Percentiles rank a stretch among this genome's conserved stretches.
These are phyloP conservation scores for Inga laurina DNA, from an alignment of 306 rosid species.

Conservation along the genomic window DNA sequence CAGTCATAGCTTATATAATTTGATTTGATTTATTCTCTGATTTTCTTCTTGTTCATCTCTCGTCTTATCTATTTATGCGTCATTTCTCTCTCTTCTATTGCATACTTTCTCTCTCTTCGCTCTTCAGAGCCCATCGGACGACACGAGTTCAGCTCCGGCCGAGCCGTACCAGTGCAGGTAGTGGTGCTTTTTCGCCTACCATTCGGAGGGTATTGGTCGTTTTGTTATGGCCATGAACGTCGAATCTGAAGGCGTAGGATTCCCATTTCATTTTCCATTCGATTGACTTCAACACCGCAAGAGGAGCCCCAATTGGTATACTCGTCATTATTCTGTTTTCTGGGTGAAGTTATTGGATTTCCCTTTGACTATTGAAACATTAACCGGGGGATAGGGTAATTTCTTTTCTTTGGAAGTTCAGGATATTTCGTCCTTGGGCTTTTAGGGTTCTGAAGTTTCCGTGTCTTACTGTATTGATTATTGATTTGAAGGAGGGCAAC, in stretches of 20 bases:
- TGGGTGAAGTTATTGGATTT: conserved; percentile 28
- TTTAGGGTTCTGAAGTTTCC: conserved; percentile 75
- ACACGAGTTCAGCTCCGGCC: conserved; percentile 40
- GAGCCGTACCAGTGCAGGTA: conserved; percentile 19
- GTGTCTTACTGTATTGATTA: conserved; percentile 30
- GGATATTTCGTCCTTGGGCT: conserved; percentile 34
- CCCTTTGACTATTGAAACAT: conserved; percentile 32
- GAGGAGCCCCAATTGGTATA: conserved; percentile 22
- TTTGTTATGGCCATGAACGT: conserved; percentile 29
- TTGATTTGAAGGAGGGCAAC: conserved; percentile 40
- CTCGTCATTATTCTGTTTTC: conserved; percentile 31
- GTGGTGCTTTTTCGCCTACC: conserved; percentile 44
- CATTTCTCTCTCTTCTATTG: conserved; percentile 41
- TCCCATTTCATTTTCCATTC: conserved; percentile 41
- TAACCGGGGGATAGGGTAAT: conserved; percentile 37
- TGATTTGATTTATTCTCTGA: conserved; percentile 29
- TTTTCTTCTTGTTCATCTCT: conserved; percentile 37
- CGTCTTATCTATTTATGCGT: conserved; percentile 47
- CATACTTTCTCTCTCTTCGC: conserved; percentile 27
- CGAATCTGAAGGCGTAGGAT: conserved; percentile 55
- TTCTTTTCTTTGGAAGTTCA: conserved; percentile 30
- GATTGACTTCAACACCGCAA: conserved; percentile 34
- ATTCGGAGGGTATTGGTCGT: conserved; percentile 22
- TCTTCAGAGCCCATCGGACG: conserved; percentile 35
- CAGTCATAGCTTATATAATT: conserved; percentile 30